Base-by-base conservation (phyloP, 148 eudicot species). In the Heliamphora exappendiculata region DNA sequence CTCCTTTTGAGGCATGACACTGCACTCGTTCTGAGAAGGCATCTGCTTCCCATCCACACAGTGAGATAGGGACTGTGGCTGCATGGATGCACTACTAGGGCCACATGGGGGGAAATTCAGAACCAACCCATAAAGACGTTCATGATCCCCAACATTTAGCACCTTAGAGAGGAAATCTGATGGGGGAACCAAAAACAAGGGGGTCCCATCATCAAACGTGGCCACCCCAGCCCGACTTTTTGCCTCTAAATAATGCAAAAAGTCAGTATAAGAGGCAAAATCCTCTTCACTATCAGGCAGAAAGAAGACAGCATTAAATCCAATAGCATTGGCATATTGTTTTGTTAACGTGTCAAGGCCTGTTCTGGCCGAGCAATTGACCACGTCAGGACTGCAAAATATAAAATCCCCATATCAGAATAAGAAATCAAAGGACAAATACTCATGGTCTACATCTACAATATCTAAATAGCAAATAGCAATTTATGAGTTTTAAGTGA, bases 271-370 rank as follows among this genome's bases (percentile, higher is more conserved):
- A 12, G 93, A 85, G 71, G 94, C 93, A 80, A 95, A 95, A 88
- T 95, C 99, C 0, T 88, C 93, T 75, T 88, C 96, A 81, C 97
- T 91, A 53, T 95, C 99, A 12, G 99, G 99, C 83, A 95, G 85
- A 87, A 95, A 95, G 85, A 84, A 91, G 45, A 89, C 92, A 44
- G 86, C 76, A 45, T 81, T 83, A 80, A 85, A 95, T 42, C 97
- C 99, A 73, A 67, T 75, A 55, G 99, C 96, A 28, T 91, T 91
- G 33, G 91, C 84, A 81, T 88, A 93, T 78, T 93, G 99, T 72
- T 89, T 88, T 22, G 89, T 84, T 58, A 95, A 78, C 98, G 89
- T 79, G 72, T 95, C 97, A 66, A 95, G 85, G 67, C 97, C 94
- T 41, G 99, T 95, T 86, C 93, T 81, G 74, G 99, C 98, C 29